phyloP scores from a whole-genome alignment of 1,139 yeast genomes.

The Geotrichum aggregatum region DNA sequence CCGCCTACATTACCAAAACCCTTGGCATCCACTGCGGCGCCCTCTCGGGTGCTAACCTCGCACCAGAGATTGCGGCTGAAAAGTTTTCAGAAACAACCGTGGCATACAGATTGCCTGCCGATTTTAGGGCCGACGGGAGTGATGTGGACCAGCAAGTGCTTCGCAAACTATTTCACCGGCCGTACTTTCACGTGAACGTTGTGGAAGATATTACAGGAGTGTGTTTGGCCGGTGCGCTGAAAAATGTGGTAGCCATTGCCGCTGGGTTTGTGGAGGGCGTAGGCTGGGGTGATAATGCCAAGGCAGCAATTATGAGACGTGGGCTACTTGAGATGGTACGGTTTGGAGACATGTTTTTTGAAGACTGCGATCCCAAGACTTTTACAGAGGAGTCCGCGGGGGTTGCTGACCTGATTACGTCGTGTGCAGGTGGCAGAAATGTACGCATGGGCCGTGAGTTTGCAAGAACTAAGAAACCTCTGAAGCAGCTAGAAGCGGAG shows the following conservation, averaged over 20 bases:
- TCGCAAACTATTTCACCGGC: slow-evolving; percentile 83
- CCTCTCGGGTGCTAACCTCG: slow-evolving; percentile 89
- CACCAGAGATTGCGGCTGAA: slow-evolving; percentile 88
- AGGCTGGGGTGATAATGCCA: slow-evolving; percentile 98
- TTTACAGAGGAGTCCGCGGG: slow-evolving; percentile 92
- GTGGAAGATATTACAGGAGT: slow-evolving; percentile 90
- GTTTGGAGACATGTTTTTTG: slow-evolving; percentile 73
- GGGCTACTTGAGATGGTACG: slow-evolving; percentile 83
- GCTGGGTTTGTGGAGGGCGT: slow-evolving; percentile 94
- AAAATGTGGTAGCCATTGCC: slow-evolving; percentile 87
- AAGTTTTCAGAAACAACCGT: slow-evolving; percentile 95
- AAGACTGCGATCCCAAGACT: slow-evolving; percentile 66
- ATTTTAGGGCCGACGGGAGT: slow-evolving; percentile 53
- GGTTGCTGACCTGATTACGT: slow-evolving; percentile 93
- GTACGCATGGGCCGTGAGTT: slow-evolving; percentile 71
- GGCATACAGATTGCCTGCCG: slow-evolving; percentile 67
- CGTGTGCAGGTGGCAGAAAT: slow-evolving; percentile 95
- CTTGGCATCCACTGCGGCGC: slow-evolving; percentile 91
- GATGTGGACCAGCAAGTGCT: slow-evolving; percentile 68
- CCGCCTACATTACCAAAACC: slow-evolving; percentile 67
- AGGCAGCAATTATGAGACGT: slow-evolving; percentile 91
- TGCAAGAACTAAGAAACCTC: slow-evolving; percentile 58
- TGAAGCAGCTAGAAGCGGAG: slow-evolving; percentile 74
- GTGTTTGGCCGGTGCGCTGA: slow-evolving; percentile 90
- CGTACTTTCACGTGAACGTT: slow-evolving; percentile 90